Conservation (phyloP, 2,329 filamentous ascomycete genomes). For the Colletotrichum orbiculare region DNA sequence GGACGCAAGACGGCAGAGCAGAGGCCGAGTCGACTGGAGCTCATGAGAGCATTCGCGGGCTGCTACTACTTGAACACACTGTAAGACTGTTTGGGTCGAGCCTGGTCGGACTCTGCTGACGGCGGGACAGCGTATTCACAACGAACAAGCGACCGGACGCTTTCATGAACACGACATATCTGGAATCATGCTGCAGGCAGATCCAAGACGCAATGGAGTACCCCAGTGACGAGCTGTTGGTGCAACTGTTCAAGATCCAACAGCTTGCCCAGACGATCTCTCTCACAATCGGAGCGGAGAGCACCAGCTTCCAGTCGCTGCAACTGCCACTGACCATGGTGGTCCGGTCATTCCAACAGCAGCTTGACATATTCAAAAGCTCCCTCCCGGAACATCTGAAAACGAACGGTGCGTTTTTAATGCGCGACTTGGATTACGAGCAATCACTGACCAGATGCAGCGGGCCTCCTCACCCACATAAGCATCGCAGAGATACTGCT, state of each 20-base stretch:
- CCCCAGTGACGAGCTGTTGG: slow-evolving; percentile 56
- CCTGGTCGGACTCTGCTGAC: background rate
- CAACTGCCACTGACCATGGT: slow-evolving; percentile 54
- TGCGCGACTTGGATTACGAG: too few species aligned
- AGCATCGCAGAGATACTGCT: slow-evolving; percentile 59
- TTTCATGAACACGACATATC: slow-evolving; percentile 57
- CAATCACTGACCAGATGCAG: slow-evolving; percentile 40
- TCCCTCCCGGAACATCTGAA: slow-evolving; percentile 49
- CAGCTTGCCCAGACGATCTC: slow-evolving; percentile 60
- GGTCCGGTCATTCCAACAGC: slow-evolving; percentile 56
- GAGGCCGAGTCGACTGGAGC: slow-evolving; percentile 48
- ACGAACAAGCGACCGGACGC: slow-evolving; percentile 60
- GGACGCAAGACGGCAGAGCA: slow-evolving; percentile 39
- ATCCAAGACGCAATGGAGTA: slow-evolving; percentile 56
- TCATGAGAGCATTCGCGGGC: slow-evolving; percentile 59
- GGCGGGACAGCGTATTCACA: slow-evolving; percentile 50
- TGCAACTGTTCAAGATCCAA: slow-evolving; percentile 59
- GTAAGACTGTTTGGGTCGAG: slow-evolving; percentile 45
- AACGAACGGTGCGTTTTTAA: slow-evolving; percentile 46
- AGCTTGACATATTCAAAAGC: slow-evolving; percentile 52
- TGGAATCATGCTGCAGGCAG: slow-evolving; percentile 56
- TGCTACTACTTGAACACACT: slow-evolving; percentile 63
- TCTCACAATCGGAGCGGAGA: slow-evolving; percentile 48
- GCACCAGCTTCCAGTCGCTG: slow-evolving; percentile 43
- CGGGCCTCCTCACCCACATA: slow-evolving; percentile 53